Percentiles rank a stretch among this genome's conserved stretches.
These are phyloP conservation scores for Davidsoniella virescens DNA, from an alignment of 2,329 filamentous ascomycete genomes.

Conservation along the genomic window DNA sequence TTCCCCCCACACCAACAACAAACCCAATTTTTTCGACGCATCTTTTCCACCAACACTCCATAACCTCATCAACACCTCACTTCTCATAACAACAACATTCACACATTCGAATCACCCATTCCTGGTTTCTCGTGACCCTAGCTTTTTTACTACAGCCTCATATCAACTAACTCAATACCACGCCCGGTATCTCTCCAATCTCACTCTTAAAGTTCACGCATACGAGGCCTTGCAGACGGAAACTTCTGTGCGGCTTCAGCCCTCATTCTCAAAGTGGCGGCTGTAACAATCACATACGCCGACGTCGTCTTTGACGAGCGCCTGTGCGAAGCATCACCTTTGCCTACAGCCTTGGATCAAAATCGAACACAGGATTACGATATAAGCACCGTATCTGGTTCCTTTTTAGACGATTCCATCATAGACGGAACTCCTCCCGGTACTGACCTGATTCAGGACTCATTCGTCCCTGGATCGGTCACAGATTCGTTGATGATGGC, in stretches of 20 bases:
- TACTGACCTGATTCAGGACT: constrained; percentile 7
- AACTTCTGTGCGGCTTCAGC: constrained; percentile 8
- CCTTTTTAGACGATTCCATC: background rate
- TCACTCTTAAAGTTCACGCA: background rate
- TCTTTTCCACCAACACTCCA: too few relatives aligned
- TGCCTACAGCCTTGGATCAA: background rate
- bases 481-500: constrained; percentile 52
- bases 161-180: too few relatives aligned
- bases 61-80: too few relatives aligned
- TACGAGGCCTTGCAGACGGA: constrained; percentile 1
- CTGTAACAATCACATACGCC: constrained; percentile 7
- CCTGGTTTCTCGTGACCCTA: too few relatives aligned
- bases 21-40: too few relatives aligned
- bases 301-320: constrained; percentile 13
- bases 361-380: constrained; percentile 3
- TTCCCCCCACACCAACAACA: too few relatives aligned
- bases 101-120: too few relatives aligned
- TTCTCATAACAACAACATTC: too few relatives aligned
- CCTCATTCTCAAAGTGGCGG: constrained; percentile 9
- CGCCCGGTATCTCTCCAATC: too few relatives aligned
- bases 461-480: constrained; percentile 19
- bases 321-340: constrained; percentile 8
- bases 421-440: background rate
- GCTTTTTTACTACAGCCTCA: too few relatives aligned
- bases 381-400: background rate